Evolutionary conservation across 163 green algal species (phyloP).

Genomic region (Picocystis sp.): DNA sequence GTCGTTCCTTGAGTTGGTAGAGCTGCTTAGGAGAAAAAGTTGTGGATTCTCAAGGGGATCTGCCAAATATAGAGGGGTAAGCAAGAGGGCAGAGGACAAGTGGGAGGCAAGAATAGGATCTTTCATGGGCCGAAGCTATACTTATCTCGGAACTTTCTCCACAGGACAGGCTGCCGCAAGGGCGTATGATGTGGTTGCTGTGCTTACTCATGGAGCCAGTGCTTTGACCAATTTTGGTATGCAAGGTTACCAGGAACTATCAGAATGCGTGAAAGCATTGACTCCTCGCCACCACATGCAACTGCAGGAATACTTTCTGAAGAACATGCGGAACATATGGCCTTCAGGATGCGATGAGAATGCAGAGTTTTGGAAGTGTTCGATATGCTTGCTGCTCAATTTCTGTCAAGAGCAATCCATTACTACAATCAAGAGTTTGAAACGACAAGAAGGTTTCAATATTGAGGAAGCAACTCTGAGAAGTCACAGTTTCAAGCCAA

Average conservation of each 20-base stretch:
- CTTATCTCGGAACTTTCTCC: constrained; percentile 4
- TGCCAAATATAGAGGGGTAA: constrained; percentile 4
- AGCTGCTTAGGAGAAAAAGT: constrained; percentile 5
- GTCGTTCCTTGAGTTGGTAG: constrained; percentile 4
- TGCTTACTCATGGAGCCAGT: constrained; percentile 17
- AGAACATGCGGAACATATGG: too few species aligned
- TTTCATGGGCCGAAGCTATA: constrained; percentile 5
- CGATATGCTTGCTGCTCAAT: too few species aligned
- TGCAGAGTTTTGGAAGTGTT: too few species aligned
- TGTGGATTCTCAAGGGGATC: constrained; percentile 6
- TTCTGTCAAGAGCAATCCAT: too few species aligned
- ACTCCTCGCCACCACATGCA: too few species aligned
- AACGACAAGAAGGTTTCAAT: too few species aligned
- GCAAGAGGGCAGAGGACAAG: not conserved
- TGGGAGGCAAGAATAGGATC: constrained; percentile 9
- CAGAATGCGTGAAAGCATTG: too few species aligned
- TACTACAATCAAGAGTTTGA: too few species aligned
- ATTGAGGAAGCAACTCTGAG: too few species aligned
- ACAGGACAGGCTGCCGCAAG: not conserved
- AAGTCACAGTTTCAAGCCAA: too few species aligned
- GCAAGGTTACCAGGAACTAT: constrained; percentile 6
- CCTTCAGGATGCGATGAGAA: too few species aligned
- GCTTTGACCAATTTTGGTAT: constrained; percentile 27
- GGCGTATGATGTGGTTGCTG: constrained; percentile 18
- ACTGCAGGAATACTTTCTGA: too few species aligned